Percentiles rank a stretch among this genome's conserved stretches.
These are phyloP conservation scores for Leccinum sublutescens DNA, from an alignment of 768 basidiomycete genomes.

Conservation along the genomic window DNA sequence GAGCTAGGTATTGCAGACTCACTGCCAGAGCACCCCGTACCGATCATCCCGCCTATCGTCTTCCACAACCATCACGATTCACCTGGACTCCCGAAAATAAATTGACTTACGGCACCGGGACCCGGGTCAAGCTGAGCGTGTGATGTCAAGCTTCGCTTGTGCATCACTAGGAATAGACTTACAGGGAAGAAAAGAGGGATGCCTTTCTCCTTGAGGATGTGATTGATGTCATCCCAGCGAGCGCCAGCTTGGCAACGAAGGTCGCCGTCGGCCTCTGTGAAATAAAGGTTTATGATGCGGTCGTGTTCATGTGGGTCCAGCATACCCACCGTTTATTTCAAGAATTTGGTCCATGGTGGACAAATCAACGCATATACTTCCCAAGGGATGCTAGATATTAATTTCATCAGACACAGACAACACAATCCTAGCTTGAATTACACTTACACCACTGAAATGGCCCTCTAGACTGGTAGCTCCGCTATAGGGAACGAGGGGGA, in stretches of 20 bases:
- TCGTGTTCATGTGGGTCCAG: constrained; percentile 1
- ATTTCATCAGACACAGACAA: constrained; percentile 3
- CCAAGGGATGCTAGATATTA: constrained; percentile 37
- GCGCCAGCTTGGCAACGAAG: constrained; percentile 74
- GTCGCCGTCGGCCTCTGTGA: constrained; percentile 66
- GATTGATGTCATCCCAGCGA: constrained; percentile 79
- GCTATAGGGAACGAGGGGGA: constrained; percentile 80
- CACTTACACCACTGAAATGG: constrained; percentile 71
- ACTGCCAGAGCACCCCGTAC: constrained; percentile 85
- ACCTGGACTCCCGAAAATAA: neutral
- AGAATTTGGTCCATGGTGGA: constrained; percentile 67
- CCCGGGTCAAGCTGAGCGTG: constrained; percentile 62
- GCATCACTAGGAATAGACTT: constrained; percentile 18
- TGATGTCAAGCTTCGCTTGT: neutral
- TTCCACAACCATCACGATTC: constrained; percentile 27
- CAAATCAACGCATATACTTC: constrained; percentile 67
- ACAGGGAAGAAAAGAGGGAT: constrained; percentile 89
- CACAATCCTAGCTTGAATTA: neutral
- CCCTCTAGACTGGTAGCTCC: constrained; percentile 89
- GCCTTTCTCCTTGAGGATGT: constrained; percentile 59
- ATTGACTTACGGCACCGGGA: constrained; percentile 56
- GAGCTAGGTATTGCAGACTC: constrained; percentile 29
- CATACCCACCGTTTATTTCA: constrained; percentile 48
- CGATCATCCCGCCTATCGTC: constrained; percentile 89
- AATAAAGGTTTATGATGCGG: neutral